Base-by-base conservation (phyloP, 2,329 filamentous ascomycete genomes). In the Trichoderma atrobrunneum region DNA sequence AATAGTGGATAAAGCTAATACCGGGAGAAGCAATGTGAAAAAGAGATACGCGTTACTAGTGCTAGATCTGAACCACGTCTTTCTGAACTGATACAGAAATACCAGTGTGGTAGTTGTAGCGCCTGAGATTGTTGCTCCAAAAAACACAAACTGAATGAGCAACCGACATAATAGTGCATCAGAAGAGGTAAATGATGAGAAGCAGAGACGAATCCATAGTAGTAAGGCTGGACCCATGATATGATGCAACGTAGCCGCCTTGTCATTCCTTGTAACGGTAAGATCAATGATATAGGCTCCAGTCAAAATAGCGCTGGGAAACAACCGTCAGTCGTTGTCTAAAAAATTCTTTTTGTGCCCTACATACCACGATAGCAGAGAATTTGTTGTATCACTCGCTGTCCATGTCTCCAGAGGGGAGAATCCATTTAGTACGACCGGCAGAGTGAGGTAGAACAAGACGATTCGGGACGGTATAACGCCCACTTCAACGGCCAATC, bases 211-310 rank as follows among this genome's bases (percentile, higher is more conserved):
- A 12, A 68, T 56, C 64, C 64, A 68, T n/a, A 56, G 2, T 21
- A 68, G 28, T 8, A 68, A 34, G 34, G 48, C 48, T 26, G 64
- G 64, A 5, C 64, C 64, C 64, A 67, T 67, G 16, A 30, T 30
- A 54, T 67, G 64, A 18, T 67, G 64, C 51, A 67, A 21, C 5
- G 64, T 67, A 3, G 64, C 24, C 2, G 39, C 64, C 43, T 34
- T 34, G 21, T 67, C 64, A 21, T 36, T 67, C 10, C 64, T 30
- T 12, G 64, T 67, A 16, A 67, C 64, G 7, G 64, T 34, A 51
- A 67, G 64, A 21, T 67, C 64, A 54, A 67, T 57, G 36, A 67
- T 39, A 18, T 67, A 67, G 7, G 64, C 26, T 21, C 64, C 64
- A n/a, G 64, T 67, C 26, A 67, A 32, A 21, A 67, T 67, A 12